Conservation (phyloP, 257 asterid genomes). For the Nicotiana sylvestris region DNA sequence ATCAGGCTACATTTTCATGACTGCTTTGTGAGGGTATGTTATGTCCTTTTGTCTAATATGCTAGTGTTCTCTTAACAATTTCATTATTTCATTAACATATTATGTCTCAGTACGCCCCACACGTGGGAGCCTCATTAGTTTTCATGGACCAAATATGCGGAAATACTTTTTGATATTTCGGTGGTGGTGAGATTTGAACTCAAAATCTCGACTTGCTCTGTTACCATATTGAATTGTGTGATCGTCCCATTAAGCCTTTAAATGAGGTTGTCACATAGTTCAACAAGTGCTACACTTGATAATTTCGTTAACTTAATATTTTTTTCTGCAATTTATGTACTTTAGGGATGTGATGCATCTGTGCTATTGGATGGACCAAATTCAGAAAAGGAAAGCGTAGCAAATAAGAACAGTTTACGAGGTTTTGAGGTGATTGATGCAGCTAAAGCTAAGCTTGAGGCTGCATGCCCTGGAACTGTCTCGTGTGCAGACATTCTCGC, state of each 20-base stretch:
- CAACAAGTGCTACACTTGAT: background rate
- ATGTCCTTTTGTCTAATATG: background rate
- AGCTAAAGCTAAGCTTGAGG: constrained; percentile 49
- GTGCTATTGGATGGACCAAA: constrained; percentile 36
- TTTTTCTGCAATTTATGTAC: background rate
- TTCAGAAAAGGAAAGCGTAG: constrained; percentile 39
- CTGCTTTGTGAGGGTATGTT: constrained; percentile 61
- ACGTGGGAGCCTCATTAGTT: too few species aligned
- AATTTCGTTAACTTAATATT: background rate
- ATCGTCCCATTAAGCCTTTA: background rate
- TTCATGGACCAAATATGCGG: too few species aligned
- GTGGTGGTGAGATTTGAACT: background rate
- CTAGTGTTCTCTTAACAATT: background rate
- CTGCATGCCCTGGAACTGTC: constrained; percentile 36
- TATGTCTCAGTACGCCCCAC: too few species aligned
- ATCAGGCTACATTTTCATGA: constrained; percentile 69
- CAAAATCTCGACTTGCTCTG: background rate
- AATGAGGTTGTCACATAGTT: background rate
- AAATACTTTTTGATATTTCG: too few species aligned
- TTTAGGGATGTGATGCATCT: constrained; percentile 61
- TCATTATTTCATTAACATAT: background rate
- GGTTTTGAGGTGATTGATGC: constrained; percentile 60
- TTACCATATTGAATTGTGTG: background rate
- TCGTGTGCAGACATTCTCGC: constrained; percentile 62
- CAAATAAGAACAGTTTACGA: constrained; percentile 45